Evolutionary conservation across 306 rosid genomes (phyloP).

Genomic region (Gastrolobium bilobum): DNA sequence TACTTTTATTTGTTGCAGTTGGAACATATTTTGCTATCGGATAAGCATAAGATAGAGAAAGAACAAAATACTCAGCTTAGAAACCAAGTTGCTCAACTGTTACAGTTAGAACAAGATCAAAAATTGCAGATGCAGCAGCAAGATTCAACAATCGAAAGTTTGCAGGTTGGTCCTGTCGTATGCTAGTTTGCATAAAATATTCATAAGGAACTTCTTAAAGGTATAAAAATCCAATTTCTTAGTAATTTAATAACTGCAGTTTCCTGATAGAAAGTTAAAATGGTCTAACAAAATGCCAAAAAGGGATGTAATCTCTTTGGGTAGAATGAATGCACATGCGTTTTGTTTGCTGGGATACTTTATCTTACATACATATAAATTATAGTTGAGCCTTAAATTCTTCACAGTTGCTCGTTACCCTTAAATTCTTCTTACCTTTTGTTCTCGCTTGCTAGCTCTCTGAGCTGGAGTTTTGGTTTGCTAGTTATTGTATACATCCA

Average conservation of each 20-base stretch:
- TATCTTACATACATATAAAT: conserved; percentile 21
- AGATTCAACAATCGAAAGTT: conserved; percentile 78
- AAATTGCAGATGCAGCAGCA: conserved; percentile 79
- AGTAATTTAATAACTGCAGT: conserved; percentile 11
- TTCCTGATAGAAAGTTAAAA: conserved; percentile 27
- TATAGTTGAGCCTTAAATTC: conserved; percentile 9
- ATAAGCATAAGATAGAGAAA: conserved; percentile 82
- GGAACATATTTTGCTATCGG: conserved; percentile 79
- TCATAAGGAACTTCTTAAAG: conserved; percentile 20
- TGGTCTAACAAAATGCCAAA: conserved; percentile 25
- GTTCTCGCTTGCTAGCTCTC: conserved; percentile 7
- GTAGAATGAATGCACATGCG: conserved; percentile 22
- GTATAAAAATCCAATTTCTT: conserved; percentile 13
- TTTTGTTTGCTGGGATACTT: conserved; percentile 32
- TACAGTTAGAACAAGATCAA: conserved; percentile 86
- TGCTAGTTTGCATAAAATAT: conserved; percentile 27
- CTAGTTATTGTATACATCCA: conserved; percentile 3
- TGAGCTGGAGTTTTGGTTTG: conserved; percentile 17
- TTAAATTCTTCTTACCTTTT: conserved; percentile 9
- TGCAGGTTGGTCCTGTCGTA: conserved; percentile 71
- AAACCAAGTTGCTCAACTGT: conserved; percentile 92
- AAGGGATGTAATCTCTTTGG: not conserved
- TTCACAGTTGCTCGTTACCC: not conserved
- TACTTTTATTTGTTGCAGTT: conserved; percentile 70
- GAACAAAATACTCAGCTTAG: conserved; percentile 89